Conservation (phyloP, 306 rosid species). For the Medicago truncatula region DNA sequence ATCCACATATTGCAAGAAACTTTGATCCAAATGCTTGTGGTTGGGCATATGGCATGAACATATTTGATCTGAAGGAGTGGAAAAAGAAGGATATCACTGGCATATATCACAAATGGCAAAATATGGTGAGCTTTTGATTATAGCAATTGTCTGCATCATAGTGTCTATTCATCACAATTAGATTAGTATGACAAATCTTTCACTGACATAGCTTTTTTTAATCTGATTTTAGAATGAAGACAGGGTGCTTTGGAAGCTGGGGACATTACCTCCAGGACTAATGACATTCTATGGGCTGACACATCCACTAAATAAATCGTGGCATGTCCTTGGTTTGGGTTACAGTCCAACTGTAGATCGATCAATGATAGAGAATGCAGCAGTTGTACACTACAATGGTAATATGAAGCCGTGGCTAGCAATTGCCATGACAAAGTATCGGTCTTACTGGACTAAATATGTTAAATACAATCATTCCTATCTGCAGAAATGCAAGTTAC, state of each 20-base stretch:
- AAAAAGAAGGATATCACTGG: slow-evolving; percentile 88
- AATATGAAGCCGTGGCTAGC: slow-evolving; percentile 98
- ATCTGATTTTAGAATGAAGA: slow-evolving; percentile 77
- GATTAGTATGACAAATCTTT: background rate
- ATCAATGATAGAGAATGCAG: slow-evolving; percentile 71
- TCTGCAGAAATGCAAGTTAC: slow-evolving; percentile 69
- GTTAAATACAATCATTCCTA: slow-evolving; percentile 79
- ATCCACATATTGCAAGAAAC: slow-evolving; percentile 82
- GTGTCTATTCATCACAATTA: slow-evolving; percentile 14
- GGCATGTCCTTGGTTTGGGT: slow-evolving; percentile 99
- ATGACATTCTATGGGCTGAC: slow-evolving; percentile 93
- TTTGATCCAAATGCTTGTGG: slow-evolving; percentile 96
- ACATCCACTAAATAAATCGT: slow-evolving; percentile 78
- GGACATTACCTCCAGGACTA: slow-evolving; percentile 93
- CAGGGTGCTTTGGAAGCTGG: slow-evolving; percentile 92
- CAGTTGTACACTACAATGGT: slow-evolving; percentile 93
- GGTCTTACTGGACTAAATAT: slow-evolving; percentile 84
- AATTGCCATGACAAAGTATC: slow-evolving; percentile 86
- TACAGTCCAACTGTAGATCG: slow-evolving; percentile 85
- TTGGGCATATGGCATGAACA: slow-evolving; percentile 98
- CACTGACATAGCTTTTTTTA: slow-evolving; percentile 34
- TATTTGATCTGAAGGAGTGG: slow-evolving; percentile 94
- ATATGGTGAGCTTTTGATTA: slow-evolving; percentile 73
- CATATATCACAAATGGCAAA: slow-evolving; percentile 98
- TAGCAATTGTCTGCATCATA: slow-evolving; percentile 31